Evolutionary conservation across 176 grass and related monocot species (phyloP).

Genomic region (Oryza punctata): DNA sequence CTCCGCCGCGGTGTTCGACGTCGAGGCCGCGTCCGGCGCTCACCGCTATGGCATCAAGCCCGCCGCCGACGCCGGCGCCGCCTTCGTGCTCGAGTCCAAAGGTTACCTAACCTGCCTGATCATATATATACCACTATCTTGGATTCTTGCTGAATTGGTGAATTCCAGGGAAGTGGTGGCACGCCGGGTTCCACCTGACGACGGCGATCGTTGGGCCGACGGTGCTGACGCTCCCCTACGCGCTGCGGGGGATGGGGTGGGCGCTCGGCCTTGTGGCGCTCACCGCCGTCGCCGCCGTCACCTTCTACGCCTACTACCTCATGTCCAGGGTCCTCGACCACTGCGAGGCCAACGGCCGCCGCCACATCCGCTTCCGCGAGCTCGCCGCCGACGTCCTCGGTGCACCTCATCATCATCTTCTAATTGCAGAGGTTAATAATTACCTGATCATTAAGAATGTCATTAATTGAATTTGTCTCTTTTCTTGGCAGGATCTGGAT

Average conservation of each 20-base stretch:
- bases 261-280: conserved; percentile 51
- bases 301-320: conserved; percentile 82
- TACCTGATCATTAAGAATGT: neutral
- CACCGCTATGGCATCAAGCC: neutral
- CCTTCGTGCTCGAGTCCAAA: conserved; percentile 94
- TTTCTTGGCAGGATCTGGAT: conserved; percentile 65
- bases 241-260: conserved; percentile 84
- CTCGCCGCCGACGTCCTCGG: conserved; percentile 84
- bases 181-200: conserved; percentile 94
- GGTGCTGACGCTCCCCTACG: conserved; percentile 88
- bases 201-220: conserved; percentile 90
- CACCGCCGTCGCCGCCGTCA: conserved; percentile 62
- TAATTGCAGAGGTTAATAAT: too few relatives aligned
- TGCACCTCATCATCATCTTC: neutral
- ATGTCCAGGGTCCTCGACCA: conserved; percentile 91
- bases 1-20: conserved; percentile 1
- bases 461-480: neutral
- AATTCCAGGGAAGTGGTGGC: conserved; percentile 74
- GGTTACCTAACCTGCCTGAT: conserved; percentile 17
- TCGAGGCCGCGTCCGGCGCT: neutral
- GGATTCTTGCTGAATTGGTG: neutral
- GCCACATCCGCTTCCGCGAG: conserved; percentile 84
- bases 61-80: conserved; percentile 60
- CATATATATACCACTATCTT: neutral
- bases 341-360: conserved; percentile 68